These are phyloP conservation scores for Syncephalastrum monosporum DNA, from an alignment of 371 early-diverging fungal species.

Conservation along the genomic window DNA sequence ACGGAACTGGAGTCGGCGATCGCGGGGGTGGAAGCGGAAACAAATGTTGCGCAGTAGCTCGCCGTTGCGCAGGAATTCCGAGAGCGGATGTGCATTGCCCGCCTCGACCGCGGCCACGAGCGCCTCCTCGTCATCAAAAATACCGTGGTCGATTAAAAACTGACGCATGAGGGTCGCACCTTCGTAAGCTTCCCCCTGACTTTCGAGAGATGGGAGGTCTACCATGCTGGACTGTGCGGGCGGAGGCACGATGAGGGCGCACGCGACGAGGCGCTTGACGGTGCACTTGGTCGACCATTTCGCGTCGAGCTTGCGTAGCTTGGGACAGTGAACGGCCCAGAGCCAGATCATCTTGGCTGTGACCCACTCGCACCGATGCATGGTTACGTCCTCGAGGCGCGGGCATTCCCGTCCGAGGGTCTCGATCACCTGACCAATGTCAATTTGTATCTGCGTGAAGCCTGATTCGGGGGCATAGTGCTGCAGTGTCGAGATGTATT, in stretches of 20 bases:
- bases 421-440: constrained; percentile 42
- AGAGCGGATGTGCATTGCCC: not conserved
- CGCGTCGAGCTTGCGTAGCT: constrained; percentile 43
- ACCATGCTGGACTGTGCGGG: too few relatives aligned
- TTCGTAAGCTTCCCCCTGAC: not conserved
- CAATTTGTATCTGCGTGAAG: constrained; percentile 50
- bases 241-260: constrained; percentile 18
- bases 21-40: constrained; percentile 2
- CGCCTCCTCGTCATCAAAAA: not conserved
- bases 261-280: constrained; percentile 27
- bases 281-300: constrained; percentile 45
- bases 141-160: not conserved
- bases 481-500: constrained; percentile 58
- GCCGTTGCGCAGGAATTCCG: constrained; percentile 6
- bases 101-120: too few relatives aligned
- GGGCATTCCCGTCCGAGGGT: constrained; percentile 46
- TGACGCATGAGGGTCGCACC: not conserved
- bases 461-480: constrained; percentile 52
- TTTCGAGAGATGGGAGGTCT: not conserved
- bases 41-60: not conserved
- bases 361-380: constrained; percentile 62
- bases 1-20: constrained; percentile 1
- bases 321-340: constrained; percentile 40
- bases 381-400: constrained; percentile 41
- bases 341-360: constrained; percentile 49